These are phyloP conservation scores for Firmiana major DNA, from an alignment of 345 rosid species.

Conservation along the genomic window DNA sequence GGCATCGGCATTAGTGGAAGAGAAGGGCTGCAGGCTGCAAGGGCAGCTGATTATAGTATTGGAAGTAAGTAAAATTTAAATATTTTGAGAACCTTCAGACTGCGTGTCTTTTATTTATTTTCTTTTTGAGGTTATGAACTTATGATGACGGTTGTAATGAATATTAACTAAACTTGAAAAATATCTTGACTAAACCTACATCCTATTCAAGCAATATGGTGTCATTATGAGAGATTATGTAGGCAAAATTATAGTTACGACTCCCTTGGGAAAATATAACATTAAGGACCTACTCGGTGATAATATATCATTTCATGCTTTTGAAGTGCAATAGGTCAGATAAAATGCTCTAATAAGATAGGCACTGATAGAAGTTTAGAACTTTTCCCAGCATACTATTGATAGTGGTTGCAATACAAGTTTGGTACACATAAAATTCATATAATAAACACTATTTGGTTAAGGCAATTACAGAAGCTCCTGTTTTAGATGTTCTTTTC, in stretches of 20 bases:
- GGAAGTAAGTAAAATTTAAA: slow-evolving; percentile 60
- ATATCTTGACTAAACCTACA: neutral
- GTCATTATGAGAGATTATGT: neutral
- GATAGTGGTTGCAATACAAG: neutral
- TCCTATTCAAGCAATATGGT: neutral
- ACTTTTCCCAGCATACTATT: neutral
- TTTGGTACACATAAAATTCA: neutral
- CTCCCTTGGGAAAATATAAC: neutral
- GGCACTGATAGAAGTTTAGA: neutral
- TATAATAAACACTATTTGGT: neutral
- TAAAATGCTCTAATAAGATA: neutral
- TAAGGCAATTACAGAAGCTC: neutral
- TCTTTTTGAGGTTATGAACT: neutral
- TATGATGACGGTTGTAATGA: neutral
- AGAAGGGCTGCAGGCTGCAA: slow-evolving; percentile 98
- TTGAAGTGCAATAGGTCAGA: neutral
- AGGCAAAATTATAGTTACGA: neutral
- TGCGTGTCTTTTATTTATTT: neutral
- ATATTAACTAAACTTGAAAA: slow-evolving; percentile 2
- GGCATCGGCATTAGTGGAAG: slow-evolving; percentile 99
- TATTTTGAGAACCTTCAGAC: neutral
- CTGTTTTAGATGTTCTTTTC: neutral
- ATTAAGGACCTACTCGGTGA: neutral
- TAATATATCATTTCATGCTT: neutral
- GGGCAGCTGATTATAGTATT: slow-evolving; percentile 98